Base-by-base conservation (phyloP, 2,329 filamentous ascomycete species). In the Hypomyces perniciosus region DNA sequence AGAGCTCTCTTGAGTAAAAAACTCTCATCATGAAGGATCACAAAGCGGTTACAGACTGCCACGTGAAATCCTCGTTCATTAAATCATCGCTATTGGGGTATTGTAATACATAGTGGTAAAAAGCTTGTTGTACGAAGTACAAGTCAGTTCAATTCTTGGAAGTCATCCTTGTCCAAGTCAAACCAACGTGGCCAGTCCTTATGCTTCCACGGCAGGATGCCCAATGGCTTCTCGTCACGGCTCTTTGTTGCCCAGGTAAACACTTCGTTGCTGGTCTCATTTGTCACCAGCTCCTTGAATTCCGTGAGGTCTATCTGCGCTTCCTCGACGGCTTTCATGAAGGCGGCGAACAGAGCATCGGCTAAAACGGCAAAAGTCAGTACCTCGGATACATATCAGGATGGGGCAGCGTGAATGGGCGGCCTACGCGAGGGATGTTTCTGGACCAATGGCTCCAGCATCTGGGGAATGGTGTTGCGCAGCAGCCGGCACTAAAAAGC, bases 121-220 rank as follows among this genome's bases (percentile, higher is more conserved):
- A 38, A 38, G 9, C 38, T 13, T 28, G 10, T 26, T n/a, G 8
- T 40, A 12, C 38, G 10, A 13, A 40, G 38, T 12, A 13, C 27
- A 31, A 43, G 13, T 42, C 51, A 53, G 26, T 20, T 20, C 20
- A 20, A 20, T 20, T 20, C 20, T 20, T 20, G 20, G 20, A 20
- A 20, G 20, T 20, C 20, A 20, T 65, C 61, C 44, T 57, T 58
- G 13, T 69, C 65, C 56, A 65, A 55, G 42, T 57, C 65, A 53
- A 77, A 73, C 80, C 81, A 85, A 54, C 80, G 72, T 2, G 82
- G 79, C 50, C 84, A 72, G 34, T 85, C 78, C 49, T 71, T 74
- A 20, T 79, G 73, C 44, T 71, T 73, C 82, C 82, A 85, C 2
- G 76, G 74, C 57, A 74, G 78, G 56, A 85, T 83, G 4, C 75